phyloP scores from a whole-genome alignment of 2,329 filamentous ascomycete genomes.

The Monilinia polystroma region DNA sequence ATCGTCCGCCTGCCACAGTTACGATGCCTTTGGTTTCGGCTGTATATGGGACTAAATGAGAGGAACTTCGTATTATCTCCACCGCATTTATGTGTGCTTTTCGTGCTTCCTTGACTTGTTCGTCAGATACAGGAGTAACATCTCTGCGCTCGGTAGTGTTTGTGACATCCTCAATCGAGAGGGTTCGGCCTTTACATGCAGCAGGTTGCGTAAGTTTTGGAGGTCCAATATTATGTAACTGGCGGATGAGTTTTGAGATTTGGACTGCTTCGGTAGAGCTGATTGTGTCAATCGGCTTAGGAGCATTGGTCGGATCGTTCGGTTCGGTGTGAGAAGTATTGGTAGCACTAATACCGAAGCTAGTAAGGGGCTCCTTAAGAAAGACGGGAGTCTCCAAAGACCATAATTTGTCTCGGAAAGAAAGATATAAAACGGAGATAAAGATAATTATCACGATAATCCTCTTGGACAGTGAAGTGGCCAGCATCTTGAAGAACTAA shows the following conservation, averaged over 20 bases:
- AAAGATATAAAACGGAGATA: neutral
- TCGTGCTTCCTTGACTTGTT: neutral
- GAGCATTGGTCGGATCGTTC: neutral
- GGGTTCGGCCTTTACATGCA: neutral
- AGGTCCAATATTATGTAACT: neutral
- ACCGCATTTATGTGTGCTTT: conserved; percentile 5
- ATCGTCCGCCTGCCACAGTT: conserved; percentile 42
- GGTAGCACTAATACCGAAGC: conserved; percentile 4
- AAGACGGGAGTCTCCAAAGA: conserved; percentile 13
- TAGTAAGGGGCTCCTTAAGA: neutral
- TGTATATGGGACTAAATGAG: conserved; percentile 11
- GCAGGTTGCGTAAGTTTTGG: conserved; percentile 3
- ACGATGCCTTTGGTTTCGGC: conserved; percentile 42
- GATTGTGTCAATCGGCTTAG: too few relatives aligned
- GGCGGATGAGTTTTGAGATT: conserved; percentile 4
- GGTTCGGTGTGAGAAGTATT: neutral
- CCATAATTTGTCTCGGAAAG: conserved; percentile 11
- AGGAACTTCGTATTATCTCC: conserved; percentile 1
- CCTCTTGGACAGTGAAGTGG: conserved; percentile 9
- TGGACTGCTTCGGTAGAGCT: too few relatives aligned
- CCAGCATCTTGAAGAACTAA: conserved; percentile 8
- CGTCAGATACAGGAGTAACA: conserved; percentile 15
- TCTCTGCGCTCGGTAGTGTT: conserved; percentile 14
- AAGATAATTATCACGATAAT: neutral
- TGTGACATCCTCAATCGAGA: conserved; percentile 13